Evolutionary conservation across 2,329 filamentous ascomycete species (phyloP).

Genomic region (Dactylellina cionopaga): DNA sequence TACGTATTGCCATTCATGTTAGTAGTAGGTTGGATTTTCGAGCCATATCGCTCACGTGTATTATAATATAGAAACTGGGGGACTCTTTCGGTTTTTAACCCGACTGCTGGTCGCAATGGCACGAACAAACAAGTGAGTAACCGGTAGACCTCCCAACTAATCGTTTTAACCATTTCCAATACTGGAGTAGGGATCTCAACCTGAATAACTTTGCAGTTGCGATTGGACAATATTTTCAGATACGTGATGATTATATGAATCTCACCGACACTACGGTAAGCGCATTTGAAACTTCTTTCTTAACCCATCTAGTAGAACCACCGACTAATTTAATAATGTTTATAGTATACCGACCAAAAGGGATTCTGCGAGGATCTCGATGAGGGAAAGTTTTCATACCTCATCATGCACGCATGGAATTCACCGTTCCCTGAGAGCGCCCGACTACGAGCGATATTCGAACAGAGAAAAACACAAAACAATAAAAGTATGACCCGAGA

Average conservation of each 20-base stretch:
- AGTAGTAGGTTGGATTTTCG: too few species aligned
- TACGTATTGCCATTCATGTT: background rate
- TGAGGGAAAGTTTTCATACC: conserved; percentile 24
- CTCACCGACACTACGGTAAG: conserved; percentile 34
- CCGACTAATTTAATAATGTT: background rate
- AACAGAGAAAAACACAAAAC: background rate
- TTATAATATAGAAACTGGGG: conserved; percentile 52
- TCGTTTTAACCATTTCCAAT: background rate
- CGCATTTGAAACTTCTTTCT: too few species aligned
- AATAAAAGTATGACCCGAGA: background rate
- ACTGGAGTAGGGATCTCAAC: conserved; percentile 40
- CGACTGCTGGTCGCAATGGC: conserved; percentile 51
- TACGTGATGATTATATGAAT: conserved; percentile 58
- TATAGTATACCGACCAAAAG: conserved; percentile 13
- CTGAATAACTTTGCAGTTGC: conserved; percentile 34
- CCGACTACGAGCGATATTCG: background rate
- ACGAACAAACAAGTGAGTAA: background rate
- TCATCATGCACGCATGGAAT: conserved; percentile 13
- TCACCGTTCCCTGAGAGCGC: background rate
- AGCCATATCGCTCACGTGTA: background rate
- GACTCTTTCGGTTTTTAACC: conserved; percentile 54
- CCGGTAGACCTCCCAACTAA: too few species aligned
- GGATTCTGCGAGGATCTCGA: conserved; percentile 21
- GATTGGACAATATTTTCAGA: conserved; percentile 58
- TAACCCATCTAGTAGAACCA: too few species aligned